phyloP scores from a whole-genome alignment of 2,329 filamentous ascomycete genomes.

The Nemania sp. region DNA sequence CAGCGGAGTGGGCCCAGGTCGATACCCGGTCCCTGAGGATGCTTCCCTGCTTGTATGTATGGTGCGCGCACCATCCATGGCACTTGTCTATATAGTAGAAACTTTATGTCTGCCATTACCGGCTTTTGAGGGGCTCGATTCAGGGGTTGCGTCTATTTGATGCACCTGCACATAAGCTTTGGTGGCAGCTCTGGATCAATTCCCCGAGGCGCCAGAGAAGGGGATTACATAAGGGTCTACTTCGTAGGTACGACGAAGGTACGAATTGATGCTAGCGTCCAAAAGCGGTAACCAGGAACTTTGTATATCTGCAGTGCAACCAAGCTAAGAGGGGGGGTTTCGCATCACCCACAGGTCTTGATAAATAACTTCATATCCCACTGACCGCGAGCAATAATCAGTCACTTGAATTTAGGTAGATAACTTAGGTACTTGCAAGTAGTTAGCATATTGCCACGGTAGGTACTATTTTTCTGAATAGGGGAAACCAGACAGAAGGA shows the following conservation, averaged over 20 bases:
- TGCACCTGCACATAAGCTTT: slow-evolving; percentile 16
- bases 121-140: slow-evolving; percentile 15
- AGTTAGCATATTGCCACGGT: too few relatives aligned
- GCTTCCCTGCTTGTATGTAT: background rate
- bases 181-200: slow-evolving; percentile 3
- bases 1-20: too few relatives aligned
- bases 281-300: slow-evolving; percentile 28
- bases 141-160: slow-evolving; percentile 15
- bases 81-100: background rate
- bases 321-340: slow-evolving; percentile 9
- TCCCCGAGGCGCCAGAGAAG: slow-evolving; percentile 8
- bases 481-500: slow-evolving; percentile 1
- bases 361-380: too few relatives aligned
- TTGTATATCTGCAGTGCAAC: slow-evolving; percentile 25
- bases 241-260: slow-evolving; percentile 7
- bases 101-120: slow-evolving; percentile 18
- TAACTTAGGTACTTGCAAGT: too few relatives aligned
- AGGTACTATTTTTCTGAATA: too few relatives aligned
- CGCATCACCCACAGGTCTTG: background rate
- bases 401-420: too few relatives aligned
- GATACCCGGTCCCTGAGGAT: too few relatives aligned
- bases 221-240: slow-evolving; percentile 17
- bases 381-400: too few relatives aligned
- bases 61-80: background rate
- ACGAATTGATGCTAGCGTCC: slow-evolving; percentile 16